Percentiles rank a stretch among this genome's conserved stretches.
Conservation (phyloP, 768 basidiomycete species). For the Hypsizygus marmoreus region DNA sequence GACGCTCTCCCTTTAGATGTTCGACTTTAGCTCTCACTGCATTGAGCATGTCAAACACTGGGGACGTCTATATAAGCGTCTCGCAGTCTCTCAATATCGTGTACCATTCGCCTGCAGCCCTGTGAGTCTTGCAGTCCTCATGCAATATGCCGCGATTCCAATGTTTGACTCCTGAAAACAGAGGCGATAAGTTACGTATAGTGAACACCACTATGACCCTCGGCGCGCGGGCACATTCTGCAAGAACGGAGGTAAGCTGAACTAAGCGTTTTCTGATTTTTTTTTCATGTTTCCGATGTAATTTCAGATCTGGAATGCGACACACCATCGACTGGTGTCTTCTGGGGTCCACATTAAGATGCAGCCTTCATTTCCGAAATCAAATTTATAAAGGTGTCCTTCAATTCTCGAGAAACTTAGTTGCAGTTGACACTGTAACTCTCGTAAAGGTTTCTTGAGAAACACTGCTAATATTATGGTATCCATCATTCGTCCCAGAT, state of each 20-base stretch:
- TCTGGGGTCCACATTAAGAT: conserved; percentile 61
- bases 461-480: too few relatives aligned
- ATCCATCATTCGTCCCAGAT: too few relatives aligned
- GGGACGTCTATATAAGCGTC: conserved; percentile 32
- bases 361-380: conserved; percentile 41
- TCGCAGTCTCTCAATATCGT: conserved; percentile 55
- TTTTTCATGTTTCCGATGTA: too few relatives aligned
- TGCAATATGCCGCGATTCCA: not conserved
- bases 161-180: conserved; percentile 17
- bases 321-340: conserved; percentile 50
- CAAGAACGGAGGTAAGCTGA: conserved; percentile 48
- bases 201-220: conserved; percentile 53
- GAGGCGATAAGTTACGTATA: conserved; percentile 52
- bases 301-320: conserved; percentile 57
- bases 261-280: not conserved
- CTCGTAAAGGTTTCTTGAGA: too few relatives aligned
- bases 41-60: conserved; percentile 26
- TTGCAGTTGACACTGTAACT: too few relatives aligned
- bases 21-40: conserved; percentile 50
- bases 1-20: conserved; percentile 36
- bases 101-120: conserved; percentile 56
- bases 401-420: too few relatives aligned
- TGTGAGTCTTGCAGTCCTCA: conserved; percentile 31
- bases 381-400: conserved; percentile 24
- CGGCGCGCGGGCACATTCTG: conserved; percentile 48